phyloP scores from a whole-genome alignment of 805 yeast genomes.

The Kuraishia piskuri region DNA sequence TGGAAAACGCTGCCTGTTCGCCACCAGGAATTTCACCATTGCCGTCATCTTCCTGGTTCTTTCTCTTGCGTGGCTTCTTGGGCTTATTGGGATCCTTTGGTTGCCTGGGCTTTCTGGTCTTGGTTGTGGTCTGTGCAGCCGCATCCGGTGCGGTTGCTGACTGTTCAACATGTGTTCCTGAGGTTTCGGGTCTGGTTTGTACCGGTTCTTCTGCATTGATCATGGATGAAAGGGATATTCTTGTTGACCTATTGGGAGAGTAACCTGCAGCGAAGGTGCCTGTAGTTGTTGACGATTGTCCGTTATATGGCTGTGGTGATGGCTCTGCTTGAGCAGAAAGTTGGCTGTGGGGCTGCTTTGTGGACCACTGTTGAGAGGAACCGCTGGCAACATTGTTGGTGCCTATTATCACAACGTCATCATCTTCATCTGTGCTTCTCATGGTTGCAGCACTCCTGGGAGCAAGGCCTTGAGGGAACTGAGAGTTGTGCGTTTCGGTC shows the following conservation, averaged over 20 bases:
- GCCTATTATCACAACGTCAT: background rate
- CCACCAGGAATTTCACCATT: background rate
- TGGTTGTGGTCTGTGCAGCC: background rate
- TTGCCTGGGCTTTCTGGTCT: background rate
- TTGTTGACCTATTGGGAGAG: background rate
- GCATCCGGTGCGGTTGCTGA: background rate
- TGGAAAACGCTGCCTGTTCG: background rate
- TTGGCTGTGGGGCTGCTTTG: background rate
- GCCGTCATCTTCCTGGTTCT: background rate
- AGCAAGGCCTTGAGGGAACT: background rate
- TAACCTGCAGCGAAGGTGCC: background rate
- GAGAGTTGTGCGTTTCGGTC: background rate
- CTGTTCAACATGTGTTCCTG: background rate
- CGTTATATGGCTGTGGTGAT: background rate
- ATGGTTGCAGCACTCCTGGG: background rate
- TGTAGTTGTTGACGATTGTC: background rate
- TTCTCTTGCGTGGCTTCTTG: background rate
- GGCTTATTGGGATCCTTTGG: background rate
- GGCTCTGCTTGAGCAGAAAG: background rate
- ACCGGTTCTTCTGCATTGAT: conserved; percentile 12
- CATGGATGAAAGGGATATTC: conserved; percentile 17
- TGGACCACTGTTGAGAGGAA: background rate
- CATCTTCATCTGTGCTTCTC: background rate
- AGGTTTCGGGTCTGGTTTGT: background rate
- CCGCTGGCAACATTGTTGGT: background rate